Evolutionary conservation across 495 filamentous ascomycete genomes (phyloP).

Genomic region (Aspergillus incahuasiensis): DNA sequence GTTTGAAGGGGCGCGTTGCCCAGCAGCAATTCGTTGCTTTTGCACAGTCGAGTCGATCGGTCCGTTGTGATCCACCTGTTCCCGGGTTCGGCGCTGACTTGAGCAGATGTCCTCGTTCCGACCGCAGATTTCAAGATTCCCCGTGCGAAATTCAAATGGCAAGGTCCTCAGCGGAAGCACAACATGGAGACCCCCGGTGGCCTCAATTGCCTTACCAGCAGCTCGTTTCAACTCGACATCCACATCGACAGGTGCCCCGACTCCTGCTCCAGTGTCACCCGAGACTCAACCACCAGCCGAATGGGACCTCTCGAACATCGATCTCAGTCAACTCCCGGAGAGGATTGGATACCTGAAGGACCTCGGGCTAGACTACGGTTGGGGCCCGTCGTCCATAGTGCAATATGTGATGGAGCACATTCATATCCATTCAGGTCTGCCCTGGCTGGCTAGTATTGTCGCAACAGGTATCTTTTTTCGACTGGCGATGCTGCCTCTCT

Average conservation of each 20-base stretch:
- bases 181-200: conserved; percentile 23
- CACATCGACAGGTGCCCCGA: conserved; percentile 34
- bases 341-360: conserved; percentile 77
- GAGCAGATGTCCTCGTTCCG: conserved; percentile 39
- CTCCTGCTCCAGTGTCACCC: conserved; percentile 2
- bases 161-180: conserved; percentile 22
- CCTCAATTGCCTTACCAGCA: conserved; percentile 18
- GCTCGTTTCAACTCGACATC: conserved; percentile 43
- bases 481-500: conserved; percentile 57
- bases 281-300: conserved; percentile 5
- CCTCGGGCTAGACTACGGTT: conserved; percentile 82
- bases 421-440: conserved; percentile 65
- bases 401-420: conserved; percentile 76
- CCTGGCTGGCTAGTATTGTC: conserved; percentile 78
- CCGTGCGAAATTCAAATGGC: conserved; percentile 21
- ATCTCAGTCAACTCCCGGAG: conserved; percentile 54
- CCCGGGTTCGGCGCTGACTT: background rate
- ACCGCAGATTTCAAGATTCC: conserved; percentile 22
- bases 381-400: conserved; percentile 63
- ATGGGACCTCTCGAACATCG: conserved; percentile 30
- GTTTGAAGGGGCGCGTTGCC: conserved; percentile 32
- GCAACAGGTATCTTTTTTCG: conserved; percentile 61
- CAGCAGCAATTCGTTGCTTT: conserved; percentile 32
- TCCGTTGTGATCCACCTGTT: conserved; percentile 6
- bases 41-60: conserved; percentile 35